phyloP scores from a whole-genome alignment of 441 rosid species.

The Syzygium malaccense region DNA sequence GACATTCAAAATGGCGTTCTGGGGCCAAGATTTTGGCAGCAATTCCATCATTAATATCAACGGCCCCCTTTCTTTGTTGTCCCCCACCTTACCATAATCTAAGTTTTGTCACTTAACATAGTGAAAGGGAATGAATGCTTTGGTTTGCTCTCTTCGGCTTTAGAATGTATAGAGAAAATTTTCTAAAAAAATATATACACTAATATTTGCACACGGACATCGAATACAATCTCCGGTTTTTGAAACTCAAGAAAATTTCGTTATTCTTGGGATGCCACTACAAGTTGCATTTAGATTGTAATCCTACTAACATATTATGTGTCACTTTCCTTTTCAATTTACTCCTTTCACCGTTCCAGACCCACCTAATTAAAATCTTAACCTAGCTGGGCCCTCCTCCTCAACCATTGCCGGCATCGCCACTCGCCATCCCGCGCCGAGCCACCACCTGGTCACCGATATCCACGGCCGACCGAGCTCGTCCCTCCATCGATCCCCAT shows the following conservation, averaged over 20 bases:
- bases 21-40: background rate
- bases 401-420: rapidly evolving
- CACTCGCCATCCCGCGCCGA: background rate
- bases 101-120: background rate
- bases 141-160: background rate
- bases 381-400: no score
- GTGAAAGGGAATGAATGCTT: background rate
- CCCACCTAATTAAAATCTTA: background rate
- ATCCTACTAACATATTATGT: rapidly evolving
- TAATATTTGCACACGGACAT: rapidly evolving
- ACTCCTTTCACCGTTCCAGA: rapidly evolving
- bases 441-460: background rate
- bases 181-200: rapidly evolving
- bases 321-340: background rate
- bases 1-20: background rate
- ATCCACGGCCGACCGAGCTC: background rate
- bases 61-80: background rate
- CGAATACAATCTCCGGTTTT: background rate
- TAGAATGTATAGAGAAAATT: background rate
- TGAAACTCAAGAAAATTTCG: background rate
- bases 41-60: background rate
- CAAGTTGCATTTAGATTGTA: background rate
- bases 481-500: background rate
- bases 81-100: background rate
- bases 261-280: background rate